phyloP scores from a whole-genome alignment of 352 stramenopile genomes.

The Globisporangium viniferum region DNA sequence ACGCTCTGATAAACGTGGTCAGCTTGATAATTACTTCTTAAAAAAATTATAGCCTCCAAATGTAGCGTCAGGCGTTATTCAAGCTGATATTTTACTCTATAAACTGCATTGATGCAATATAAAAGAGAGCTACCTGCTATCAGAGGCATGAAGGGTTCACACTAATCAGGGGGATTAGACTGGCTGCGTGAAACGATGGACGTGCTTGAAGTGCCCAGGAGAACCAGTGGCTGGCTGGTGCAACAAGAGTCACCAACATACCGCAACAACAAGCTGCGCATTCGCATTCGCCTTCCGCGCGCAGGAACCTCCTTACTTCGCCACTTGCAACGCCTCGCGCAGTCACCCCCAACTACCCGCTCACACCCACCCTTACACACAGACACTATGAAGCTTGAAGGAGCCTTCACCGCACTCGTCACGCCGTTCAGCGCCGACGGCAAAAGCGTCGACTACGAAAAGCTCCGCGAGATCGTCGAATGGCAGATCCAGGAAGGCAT shows the following conservation, averaged over 20 bases:
- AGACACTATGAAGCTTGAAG: constrained; percentile 39
- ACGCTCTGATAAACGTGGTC: constrained; percentile 5
- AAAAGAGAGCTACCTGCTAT: neutral
- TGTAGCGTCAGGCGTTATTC: too few relatives aligned
- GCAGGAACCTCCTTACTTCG: constrained; percentile 14
- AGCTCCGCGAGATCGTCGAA: constrained; percentile 89
- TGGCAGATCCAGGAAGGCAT: constrained; percentile 93
- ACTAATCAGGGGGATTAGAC: neutral
- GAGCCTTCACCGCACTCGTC: constrained; percentile 92
- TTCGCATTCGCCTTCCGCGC: neutral
- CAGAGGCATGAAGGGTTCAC: neutral
- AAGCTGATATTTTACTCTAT: too few relatives aligned
- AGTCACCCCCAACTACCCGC: neutral
- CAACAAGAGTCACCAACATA: neutral
- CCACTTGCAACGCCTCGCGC: constrained; percentile 11
- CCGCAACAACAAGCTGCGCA: neutral
- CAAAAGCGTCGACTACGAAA: constrained; percentile 90
- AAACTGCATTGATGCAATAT: too few relatives aligned
- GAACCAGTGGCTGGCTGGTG: constrained; percentile 17
- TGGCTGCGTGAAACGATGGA: constrained; percentile 4
- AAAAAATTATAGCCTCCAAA: too few relatives aligned
- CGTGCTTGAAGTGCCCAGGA: constrained; percentile 27
- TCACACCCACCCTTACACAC: neutral
- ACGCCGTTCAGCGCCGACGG: constrained; percentile 94
- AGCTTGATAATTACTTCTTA: neutral